Evolutionary conservation across 192 early-diverging fungal species (phyloP), one percentile per base, ranked within the genome.

Genomic region (Coemansia pectinata): DNA sequence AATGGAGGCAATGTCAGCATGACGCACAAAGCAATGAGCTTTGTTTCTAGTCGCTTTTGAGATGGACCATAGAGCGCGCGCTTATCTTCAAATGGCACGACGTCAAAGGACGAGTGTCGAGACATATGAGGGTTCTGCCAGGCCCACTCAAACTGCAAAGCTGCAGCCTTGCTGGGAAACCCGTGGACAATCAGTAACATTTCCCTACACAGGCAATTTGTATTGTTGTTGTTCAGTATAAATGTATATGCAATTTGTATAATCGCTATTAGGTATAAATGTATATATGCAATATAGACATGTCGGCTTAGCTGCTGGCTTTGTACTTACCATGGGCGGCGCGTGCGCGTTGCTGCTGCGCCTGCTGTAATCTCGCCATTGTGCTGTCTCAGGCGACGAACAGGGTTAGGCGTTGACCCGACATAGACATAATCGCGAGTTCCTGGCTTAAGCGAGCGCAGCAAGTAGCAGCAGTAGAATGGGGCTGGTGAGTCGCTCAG

Each of bases 401-500:
- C 65, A 7, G 82, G 77, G 62, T 84, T 65, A 34, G 76, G 73
- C 40, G 82, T 84, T n/a, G 82, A 79, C 63, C 82, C 82, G 29
- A 84, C 73, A 38, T 84, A 84, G 27, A 74, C 77, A 42, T 70
- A 61, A 59, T 66, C 40, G 1, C 42, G 55, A 45, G 65, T 34
- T 21, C 77, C 70, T 36, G 66, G 77, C 70, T 79, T 84, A 23
- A 84, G 71, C 36, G 82, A 84, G 38, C 67, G 73, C 12, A 79
- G 77, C 61, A 84, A 59, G 31, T 79, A 84, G 70, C 77, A 84
- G 69, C 82, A 84, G 68, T 84, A 84, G 67, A 79, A 79, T 27
- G 36, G 55, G 29, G 25, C 55, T n/a, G 55, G 55, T 17, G 55
- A 58, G 31, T 58, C 55, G 15, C 29, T 58, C 15, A 11, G 31